These are phyloP conservation scores for Colletotrichum salicis DNA, from an alignment of 2,329 filamentous ascomycete species.

Conservation along the genomic window DNA sequence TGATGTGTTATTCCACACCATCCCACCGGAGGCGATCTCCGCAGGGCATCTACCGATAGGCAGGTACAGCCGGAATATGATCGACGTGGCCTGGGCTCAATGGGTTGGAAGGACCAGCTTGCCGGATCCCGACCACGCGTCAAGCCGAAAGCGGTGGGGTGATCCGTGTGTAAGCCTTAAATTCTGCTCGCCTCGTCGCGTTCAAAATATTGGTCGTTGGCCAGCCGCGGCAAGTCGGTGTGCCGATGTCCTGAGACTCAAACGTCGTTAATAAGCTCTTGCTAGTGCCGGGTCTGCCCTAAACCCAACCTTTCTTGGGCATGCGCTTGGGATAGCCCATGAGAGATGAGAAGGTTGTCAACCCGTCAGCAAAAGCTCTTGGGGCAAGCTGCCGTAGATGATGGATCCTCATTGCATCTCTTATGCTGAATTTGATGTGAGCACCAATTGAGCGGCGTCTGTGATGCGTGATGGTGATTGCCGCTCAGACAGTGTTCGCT, in stretches of 20 bases:
- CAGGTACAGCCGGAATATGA: background rate
- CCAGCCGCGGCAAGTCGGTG: background rate
- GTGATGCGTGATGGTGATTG: background rate
- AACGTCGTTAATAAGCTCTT: conserved; percentile 5
- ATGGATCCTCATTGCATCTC: background rate
- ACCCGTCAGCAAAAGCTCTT: background rate
- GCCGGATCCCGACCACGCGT: conserved; percentile 18
- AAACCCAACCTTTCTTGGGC: background rate
- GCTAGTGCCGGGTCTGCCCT: conserved; percentile 1
- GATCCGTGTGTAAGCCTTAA: conserved; percentile 1
- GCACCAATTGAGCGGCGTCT: background rate
- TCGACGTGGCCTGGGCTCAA: background rate
- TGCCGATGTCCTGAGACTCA: conserved; percentile 6
- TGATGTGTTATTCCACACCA: background rate
- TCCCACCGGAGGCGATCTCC: background rate
- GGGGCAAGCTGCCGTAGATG: background rate
- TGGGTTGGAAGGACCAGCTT: background rate
- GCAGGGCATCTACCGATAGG: background rate
- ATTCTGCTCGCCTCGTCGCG: background rate
- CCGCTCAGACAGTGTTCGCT: conserved; percentile 2
- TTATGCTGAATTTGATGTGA: background rate
- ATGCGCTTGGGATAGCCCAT: background rate
- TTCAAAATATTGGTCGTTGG: background rate
- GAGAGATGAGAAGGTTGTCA: background rate
- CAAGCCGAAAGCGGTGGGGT: conserved; percentile 3